A percentile compares a stretch with the other conserved stretches of the same genome.
Evolutionary conservation across 2,329 filamentous ascomycete species (phyloP).

Genomic region (Colletotrichum tropicicola): DNA sequence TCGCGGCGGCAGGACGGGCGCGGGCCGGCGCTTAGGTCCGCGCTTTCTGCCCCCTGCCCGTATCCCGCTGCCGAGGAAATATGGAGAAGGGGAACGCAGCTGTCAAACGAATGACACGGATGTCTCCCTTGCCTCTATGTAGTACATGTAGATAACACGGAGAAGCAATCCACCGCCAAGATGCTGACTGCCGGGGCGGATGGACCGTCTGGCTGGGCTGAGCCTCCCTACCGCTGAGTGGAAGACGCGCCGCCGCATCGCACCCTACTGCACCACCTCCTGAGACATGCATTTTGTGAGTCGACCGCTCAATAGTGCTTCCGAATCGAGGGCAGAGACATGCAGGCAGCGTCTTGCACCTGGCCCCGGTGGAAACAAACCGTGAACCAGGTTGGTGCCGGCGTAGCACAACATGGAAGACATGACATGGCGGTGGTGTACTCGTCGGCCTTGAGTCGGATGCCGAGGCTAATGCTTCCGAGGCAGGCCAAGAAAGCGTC

Average conservation of each 20-base stretch:
- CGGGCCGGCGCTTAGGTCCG: constrained; percentile 7
- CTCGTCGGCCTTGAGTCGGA: too few species aligned
- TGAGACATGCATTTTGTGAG: neutral
- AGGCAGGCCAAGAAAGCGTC: too few species aligned
- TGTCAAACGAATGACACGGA: constrained; percentile 1
- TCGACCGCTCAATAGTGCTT: too few species aligned
- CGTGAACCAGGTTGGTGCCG: too few species aligned
- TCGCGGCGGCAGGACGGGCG: constrained; percentile 4
- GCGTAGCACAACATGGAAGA: too few species aligned
- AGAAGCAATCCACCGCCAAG: neutral
- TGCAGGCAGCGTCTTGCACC: too few species aligned
- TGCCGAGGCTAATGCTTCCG: too few species aligned
- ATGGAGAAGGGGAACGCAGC: neutral
- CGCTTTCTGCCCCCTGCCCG: neutral
- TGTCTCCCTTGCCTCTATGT: neutral
- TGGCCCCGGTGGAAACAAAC: too few species aligned
- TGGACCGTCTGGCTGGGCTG: neutral
- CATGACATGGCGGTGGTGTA: too few species aligned
- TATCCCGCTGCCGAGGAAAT: neutral
- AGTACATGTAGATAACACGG: neutral
- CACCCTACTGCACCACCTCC: too few species aligned
- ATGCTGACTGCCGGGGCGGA: neutral
- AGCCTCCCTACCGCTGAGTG: neutral
- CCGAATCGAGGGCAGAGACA: too few species aligned
- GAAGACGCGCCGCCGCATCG: too few species aligned